phyloP scores from a whole-genome alignment of 345 rosid genomes.

The Citrus unshiu region DNA sequence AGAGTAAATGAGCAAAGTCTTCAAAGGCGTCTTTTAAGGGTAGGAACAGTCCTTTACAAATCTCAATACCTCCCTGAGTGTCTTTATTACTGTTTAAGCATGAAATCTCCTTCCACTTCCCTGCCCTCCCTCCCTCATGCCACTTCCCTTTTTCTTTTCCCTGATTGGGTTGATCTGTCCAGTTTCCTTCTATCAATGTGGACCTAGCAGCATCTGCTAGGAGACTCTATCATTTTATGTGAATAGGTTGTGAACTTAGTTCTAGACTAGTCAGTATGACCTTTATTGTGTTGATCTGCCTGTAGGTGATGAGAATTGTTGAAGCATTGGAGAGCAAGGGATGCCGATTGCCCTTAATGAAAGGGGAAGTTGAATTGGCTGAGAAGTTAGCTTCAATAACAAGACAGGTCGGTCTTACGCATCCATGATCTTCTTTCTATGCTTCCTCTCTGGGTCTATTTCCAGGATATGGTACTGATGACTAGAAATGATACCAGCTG shows the following conservation, averaged over 20 bases:
- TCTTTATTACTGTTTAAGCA: neutral
- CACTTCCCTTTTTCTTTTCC: neutral
- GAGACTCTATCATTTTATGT: neutral
- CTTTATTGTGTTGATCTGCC: constrained; percentile 12
- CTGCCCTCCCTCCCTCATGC: neutral
- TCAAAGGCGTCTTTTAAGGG: constrained; percentile 93
- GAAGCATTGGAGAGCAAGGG: constrained; percentile 95
- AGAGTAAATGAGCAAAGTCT: constrained; percentile 92
- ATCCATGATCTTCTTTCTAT: constrained; percentile 1
- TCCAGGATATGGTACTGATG: constrained; percentile 16
- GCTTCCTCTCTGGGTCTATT: neutral
- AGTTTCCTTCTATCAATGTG: neutral
- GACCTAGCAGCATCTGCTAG: neutral
- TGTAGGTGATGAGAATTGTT: constrained; percentile 82
- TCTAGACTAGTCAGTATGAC: neutral
- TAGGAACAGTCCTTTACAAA: constrained; percentile 19
- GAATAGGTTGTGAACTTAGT: neutral
- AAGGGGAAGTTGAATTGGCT: constrained; percentile 86
- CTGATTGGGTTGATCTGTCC: neutral
- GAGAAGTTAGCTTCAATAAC: constrained; percentile 71
- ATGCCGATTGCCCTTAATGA: constrained; percentile 71
- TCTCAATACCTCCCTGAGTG: neutral
- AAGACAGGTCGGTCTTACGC: constrained; percentile 61
- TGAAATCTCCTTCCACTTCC: neutral
- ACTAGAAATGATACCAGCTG: constrained; percentile 47